Evolutionary conservation across 1,139 yeast genomes (phyloP).

Genomic region (Kodamaea ohmeri): DNA sequence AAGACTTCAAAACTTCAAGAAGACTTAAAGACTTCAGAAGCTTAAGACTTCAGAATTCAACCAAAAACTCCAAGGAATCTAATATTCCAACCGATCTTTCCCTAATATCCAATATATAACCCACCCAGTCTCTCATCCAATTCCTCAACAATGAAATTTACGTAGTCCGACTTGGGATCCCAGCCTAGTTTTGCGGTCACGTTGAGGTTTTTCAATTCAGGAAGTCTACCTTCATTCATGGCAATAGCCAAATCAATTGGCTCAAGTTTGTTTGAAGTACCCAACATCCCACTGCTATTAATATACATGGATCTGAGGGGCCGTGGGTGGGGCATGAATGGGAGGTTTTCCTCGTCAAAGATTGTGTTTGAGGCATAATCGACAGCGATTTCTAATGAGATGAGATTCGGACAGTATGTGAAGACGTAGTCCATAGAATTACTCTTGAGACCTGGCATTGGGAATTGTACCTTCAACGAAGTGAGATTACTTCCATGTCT

Average conservation of each 20-base stretch:
- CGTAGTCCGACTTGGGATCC: constrained; percentile 74
- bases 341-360: constrained; percentile 59
- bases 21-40: too few relatives aligned
- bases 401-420: constrained; percentile 69
- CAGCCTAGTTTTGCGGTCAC: constrained; percentile 83
- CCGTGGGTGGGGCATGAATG: constrained; percentile 36
- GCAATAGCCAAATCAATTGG: constrained; percentile 90
- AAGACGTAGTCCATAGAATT: constrained; percentile 74
- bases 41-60: too few relatives aligned
- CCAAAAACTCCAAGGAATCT: too few relatives aligned
- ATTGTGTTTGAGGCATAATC: constrained; percentile 74
- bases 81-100: neutral
- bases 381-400: constrained; percentile 63
- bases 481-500: constrained; percentile 65
- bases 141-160: constrained; percentile 40
- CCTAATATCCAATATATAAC: constrained; percentile 40
- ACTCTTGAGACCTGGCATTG: constrained; percentile 77
- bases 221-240: constrained; percentile 71
- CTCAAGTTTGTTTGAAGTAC: constrained; percentile 76
- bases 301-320: constrained; percentile 67
- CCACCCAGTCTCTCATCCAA: constrained; percentile 46
- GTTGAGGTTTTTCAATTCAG: constrained; percentile 58
- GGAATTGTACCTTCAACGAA: constrained; percentile 69
- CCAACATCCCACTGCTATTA: constrained; percentile 86
- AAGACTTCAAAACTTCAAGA: too few relatives aligned